Base-by-base conservation (phyloP, 2,329 filamentous ascomycete genomes). In the Scedosporium dehoogii region DNA sequence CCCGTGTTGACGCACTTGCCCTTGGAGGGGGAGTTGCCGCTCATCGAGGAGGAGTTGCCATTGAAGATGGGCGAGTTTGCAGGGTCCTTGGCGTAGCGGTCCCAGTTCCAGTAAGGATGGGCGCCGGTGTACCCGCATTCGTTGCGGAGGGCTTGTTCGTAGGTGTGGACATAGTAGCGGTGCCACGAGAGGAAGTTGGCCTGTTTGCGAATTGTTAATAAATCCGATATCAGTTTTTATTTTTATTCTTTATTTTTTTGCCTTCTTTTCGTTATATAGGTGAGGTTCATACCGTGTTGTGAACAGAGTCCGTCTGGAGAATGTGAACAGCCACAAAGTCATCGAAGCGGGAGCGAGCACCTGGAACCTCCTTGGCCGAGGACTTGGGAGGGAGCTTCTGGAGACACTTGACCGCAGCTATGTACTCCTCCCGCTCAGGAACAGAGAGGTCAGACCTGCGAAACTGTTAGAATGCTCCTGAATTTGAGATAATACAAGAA, bases 1-100 rank as follows among this genome's bases (percentile, higher is more conserved):
- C 82, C 81, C 0, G 71, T 74, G n/a, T 69, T 73, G 3, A 86
- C 73, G 68, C 82, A 85, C 51, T 55, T 23, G 23, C 83, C 84
- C 46, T 83, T 82, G 70, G 64, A 21, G 64, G 53, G 68, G 46
- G 0, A 69, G 57, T 83, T 75, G 1, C 79, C 78, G 6, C 73
- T 73, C 65, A 81, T 71, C 14, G 74, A 78, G 6, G 70, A 72
- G 1, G 73, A 75, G 60, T 73, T 78, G n/a, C 80, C 80, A 64
- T 82, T 78, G 64, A 81, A 81, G 62, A 82, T 69, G 12, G 78
- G 71, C 1, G 78, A 80, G 65, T 69, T 75, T 42, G 70, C 66
- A 57, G 76, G 68, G 16, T 71, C 71, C 3, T 67, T 67, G 4
- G 72, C 63, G 38, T 60, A 60, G 74, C 71, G 56, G 73, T 75